A percentile compares a stretch with the other conserved stretches of the same genome.
phyloP scores from a whole-genome alignment of 192 early-diverging fungal genomes.

The Coemansia sp. region DNA sequence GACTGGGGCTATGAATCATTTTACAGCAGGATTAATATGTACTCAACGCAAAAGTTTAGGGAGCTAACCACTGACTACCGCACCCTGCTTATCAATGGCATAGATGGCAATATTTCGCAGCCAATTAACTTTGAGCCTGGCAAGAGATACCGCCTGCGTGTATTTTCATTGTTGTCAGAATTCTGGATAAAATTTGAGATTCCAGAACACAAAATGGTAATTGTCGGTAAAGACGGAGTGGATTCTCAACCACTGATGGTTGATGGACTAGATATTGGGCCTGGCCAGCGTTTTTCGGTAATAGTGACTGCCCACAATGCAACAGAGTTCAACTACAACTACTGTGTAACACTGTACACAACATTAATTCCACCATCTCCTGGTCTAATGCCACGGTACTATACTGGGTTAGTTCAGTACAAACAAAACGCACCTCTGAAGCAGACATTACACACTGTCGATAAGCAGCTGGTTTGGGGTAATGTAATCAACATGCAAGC shows the following conservation, averaged over 20 bases:
- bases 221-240: constrained; percentile 80
- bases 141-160: constrained; percentile 73
- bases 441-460: neutral
- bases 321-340: constrained; percentile 54
- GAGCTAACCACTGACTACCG: neutral
- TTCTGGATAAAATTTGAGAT: constrained; percentile 68
- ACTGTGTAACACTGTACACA: constrained; percentile 67
- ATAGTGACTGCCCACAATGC: constrained; percentile 66
- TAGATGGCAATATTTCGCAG: constrained; percentile 34
- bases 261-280: constrained; percentile 57
- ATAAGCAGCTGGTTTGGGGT: constrained; percentile 1
- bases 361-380: constrained; percentile 57
- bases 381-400: constrained; percentile 45
- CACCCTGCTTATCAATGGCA: constrained; percentile 37
- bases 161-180: constrained; percentile 69
- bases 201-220: constrained; percentile 71
- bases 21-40: constrained; percentile 2
- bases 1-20: constrained; percentile 58
- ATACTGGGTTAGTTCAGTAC: constrained; percentile 20
- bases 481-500: neutral
- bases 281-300: constrained; percentile 78
- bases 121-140: constrained; percentile 59
- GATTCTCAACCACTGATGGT: constrained; percentile 56
- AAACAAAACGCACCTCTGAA: neutral
- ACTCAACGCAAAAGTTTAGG: no score